Evolutionary conservation across 345 rosid genomes (phyloP), one percentile per base, ranked within the genome.

Genomic region (Theobroma cacao): DNA sequence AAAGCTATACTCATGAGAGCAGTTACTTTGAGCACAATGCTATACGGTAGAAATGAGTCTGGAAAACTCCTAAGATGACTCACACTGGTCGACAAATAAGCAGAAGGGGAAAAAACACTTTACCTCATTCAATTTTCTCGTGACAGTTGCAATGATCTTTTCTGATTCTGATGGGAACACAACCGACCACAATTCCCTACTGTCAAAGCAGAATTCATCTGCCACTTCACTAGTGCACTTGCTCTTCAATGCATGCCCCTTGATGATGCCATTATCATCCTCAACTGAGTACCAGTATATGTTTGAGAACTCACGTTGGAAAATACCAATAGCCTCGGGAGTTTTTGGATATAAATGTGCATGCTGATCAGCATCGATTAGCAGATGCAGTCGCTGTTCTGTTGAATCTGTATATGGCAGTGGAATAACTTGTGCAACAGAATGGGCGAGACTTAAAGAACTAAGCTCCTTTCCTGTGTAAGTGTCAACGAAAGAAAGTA

Each of bases 261-360:
- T 90, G 78, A 97, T 90, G 71, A 91, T 85, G 72, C 93, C 91
- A 43, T 82, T 81, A 59, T 86, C 90, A 40, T 85, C 91, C 70
- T 89, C 94, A 80, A 94, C 91, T 45, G 98, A 88, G 80, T 92
- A 97, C 98, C 98, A 97, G 82, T 91, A 97, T 67, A 93, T 80
- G 78, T 97, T 97, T 72, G 92, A 85, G 70, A 90, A 80, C 81
- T 94, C 97, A 47, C 34, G 84, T 68, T 84, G 87, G 81, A 97
- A 93, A 79, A 93, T 88, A 71, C 81, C 53, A 59, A 79, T 78
- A 82, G 98, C 92, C 82, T 94, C 95, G 43, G 92, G 75, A 45
- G 93, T 86, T 87, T 85, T 90, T 1, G 99, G 99, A 77, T 94
- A 93, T 80, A 97, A 83, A 91, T 94, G 97, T 60, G 90, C 93